Evolutionary conservation across 441 rosid genomes (phyloP).

Genomic region (Sinapis alba): DNA sequence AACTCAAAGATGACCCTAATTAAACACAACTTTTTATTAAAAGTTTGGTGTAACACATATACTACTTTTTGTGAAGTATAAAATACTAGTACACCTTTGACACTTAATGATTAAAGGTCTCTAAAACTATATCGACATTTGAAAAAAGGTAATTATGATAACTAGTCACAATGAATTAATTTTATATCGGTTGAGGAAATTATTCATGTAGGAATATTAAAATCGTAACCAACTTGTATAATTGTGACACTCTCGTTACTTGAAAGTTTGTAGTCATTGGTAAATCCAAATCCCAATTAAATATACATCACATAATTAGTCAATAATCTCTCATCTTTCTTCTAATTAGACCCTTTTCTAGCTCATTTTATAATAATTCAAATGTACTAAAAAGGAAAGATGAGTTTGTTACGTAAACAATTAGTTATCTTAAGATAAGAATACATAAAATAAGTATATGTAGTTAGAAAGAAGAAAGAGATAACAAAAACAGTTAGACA

Average conservation of each 20-base stretch:
- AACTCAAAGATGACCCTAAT: neutral
- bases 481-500: neutral
- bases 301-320: slow-evolving; percentile 31
- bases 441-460: neutral
- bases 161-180: neutral
- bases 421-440: neutral
- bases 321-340: slow-evolving; percentile 28
- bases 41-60: neutral
- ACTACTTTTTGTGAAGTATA: neutral
- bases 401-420: slow-evolving; percentile 4
- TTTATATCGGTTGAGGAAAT: slow-evolving; percentile 20
- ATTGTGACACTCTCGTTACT: slow-evolving; percentile 36
- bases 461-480: neutral
- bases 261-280: slow-evolving; percentile 38
- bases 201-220: slow-evolving; percentile 33
- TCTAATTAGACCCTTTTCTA: slow-evolving; percentile 16
- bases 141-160: slow-evolving; percentile 1
- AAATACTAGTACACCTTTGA: neutral
- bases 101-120: slow-evolving; percentile 25
- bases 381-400: slow-evolving; percentile 11
- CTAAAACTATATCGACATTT: neutral
- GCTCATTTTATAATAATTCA: slow-evolving; percentile 15
- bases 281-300: slow-evolving; percentile 29
- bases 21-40: neutral
- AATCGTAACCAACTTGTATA: slow-evolving; percentile 24